Percentiles rank a stretch among this genome's conserved stretches.
Evolutionary conservation across 129 eudicot genomes (phyloP).

Genomic region (Oenanthe sinensis): DNA sequence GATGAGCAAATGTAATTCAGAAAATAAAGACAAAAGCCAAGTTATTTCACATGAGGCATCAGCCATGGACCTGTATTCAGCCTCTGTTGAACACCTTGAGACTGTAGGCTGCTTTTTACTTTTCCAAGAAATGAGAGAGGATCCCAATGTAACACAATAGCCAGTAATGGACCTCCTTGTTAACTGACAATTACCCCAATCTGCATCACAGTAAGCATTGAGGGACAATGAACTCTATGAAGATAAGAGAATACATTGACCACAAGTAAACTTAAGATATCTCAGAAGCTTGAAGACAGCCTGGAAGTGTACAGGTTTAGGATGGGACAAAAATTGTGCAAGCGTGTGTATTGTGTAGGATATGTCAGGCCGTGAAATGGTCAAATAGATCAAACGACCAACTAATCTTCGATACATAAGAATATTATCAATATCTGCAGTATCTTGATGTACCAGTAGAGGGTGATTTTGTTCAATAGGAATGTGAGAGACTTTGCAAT

Average conservation of each 20-base stretch:
- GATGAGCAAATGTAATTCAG: neutral
- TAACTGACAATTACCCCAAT: neutral
- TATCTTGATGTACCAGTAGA: neutral
- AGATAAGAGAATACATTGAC: neutral
- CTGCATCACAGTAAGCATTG: neutral
- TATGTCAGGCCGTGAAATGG: neutral
- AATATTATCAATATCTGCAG: neutral
- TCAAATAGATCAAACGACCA: neutral
- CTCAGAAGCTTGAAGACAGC: neutral
- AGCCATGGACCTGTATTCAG: neutral
- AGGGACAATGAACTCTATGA: neutral
- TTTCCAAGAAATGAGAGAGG: neutral
- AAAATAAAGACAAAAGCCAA: neutral
- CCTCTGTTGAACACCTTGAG: neutral
- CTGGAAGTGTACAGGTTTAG: neutral
- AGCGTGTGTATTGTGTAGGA: neutral
- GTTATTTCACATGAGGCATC: neutral
- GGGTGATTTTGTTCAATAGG: neutral
- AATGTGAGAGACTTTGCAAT: too few species aligned
- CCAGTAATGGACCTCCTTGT: neutral
- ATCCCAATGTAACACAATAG: neutral
- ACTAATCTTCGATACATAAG: neutral
- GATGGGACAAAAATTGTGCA: neutral
- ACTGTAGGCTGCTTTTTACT: neutral
- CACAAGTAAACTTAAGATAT: neutral